Percentiles rank a stretch among this genome's conserved stretches.
These are phyloP conservation scores for Cladosporium cucumerinum DNA, from an alignment of 2,329 filamentous ascomycete genomes.

Conservation along the genomic window DNA sequence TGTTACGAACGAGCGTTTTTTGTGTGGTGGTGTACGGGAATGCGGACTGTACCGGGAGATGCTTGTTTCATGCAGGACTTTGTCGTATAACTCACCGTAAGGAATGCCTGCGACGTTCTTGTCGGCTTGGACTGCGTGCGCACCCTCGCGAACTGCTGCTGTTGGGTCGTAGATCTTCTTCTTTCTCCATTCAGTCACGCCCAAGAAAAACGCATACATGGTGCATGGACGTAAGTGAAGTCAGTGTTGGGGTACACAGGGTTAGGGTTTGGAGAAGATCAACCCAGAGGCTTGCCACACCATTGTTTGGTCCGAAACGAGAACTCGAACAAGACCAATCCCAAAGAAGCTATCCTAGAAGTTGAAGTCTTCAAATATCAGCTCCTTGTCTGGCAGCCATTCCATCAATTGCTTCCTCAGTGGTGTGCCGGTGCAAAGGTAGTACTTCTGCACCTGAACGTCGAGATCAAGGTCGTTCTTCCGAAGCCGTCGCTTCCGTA, in stretches of 20 bases:
- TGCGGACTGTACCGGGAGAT: too few relatives aligned
- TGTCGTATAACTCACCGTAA: not conserved
- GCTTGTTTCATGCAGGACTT: too few relatives aligned
- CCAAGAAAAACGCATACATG: not conserved
- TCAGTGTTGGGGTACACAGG: not conserved
- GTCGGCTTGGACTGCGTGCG: not conserved
- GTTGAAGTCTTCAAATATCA: slow-evolving; percentile 53
- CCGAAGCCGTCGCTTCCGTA: slow-evolving; percentile 47
- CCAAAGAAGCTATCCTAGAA: slow-evolving; percentile 24
- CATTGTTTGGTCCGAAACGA: too few relatives aligned
- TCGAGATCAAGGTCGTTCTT: slow-evolving; percentile 44
- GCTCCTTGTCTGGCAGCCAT: slow-evolving; percentile 48
- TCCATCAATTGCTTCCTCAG: slow-evolving; percentile 49
- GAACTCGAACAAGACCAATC: not conserved
- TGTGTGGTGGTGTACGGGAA: too few relatives aligned
- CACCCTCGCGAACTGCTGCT: too few relatives aligned
- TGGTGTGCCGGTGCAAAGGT: slow-evolving; percentile 55
- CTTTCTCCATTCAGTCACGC: not conserved
- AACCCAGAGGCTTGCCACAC: too few relatives aligned
- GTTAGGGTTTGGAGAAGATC: not conserved
- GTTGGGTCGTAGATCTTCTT: too few relatives aligned
- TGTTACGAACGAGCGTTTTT: not conserved
- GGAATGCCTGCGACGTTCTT: too few relatives aligned
- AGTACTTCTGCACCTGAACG: slow-evolving; percentile 49
- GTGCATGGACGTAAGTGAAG: not conserved